Percentiles rank a stretch among this genome's conserved stretches.
Evolutionary conservation across 192 early-diverging fungal species (phyloP).

Genomic region (Coemansia reversa): DNA sequence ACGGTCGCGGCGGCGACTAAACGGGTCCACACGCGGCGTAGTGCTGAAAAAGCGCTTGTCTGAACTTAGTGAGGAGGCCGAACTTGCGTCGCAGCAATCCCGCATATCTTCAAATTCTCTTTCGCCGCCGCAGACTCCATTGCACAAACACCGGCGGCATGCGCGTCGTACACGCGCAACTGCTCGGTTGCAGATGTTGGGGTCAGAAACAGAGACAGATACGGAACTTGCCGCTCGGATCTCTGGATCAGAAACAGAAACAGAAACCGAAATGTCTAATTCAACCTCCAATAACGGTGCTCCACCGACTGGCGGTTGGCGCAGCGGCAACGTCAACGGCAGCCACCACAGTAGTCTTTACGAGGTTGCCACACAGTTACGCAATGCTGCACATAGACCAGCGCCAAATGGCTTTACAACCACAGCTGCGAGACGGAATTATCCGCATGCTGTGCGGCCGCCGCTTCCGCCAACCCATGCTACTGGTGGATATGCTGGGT

Average conservation of each 20-base stretch:
- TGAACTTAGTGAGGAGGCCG: conserved; percentile 31
- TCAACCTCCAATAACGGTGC: neutral
- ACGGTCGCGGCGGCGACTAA: conserved; percentile 18
- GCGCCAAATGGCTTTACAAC: neutral
- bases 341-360: neutral
- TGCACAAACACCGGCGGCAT: conserved; percentile 16
- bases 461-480: neutral
- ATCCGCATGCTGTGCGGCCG: neutral
- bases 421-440: neutral
- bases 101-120: conserved; percentile 23
- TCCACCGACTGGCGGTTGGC: neutral
- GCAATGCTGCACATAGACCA: neutral
- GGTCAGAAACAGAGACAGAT: conserved; percentile 38
- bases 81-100: conserved; percentile 8
- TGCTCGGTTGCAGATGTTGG: conserved; percentile 7
- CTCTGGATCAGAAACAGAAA: conserved; percentile 38
- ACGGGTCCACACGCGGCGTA: conserved; percentile 11
- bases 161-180: conserved; percentile 9
- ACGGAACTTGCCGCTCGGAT: conserved; percentile 13
- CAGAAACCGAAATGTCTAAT: conserved; percentile 4
- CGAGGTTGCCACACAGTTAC: neutral
- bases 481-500: neutral
- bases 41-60: conserved; percentile 37
- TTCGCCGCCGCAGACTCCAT: conserved; percentile 22
- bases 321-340: neutral